These are phyloP conservation scores for Prosopis cineraria DNA, from an alignment of 306 rosid genomes.

Conservation along the genomic window DNA sequence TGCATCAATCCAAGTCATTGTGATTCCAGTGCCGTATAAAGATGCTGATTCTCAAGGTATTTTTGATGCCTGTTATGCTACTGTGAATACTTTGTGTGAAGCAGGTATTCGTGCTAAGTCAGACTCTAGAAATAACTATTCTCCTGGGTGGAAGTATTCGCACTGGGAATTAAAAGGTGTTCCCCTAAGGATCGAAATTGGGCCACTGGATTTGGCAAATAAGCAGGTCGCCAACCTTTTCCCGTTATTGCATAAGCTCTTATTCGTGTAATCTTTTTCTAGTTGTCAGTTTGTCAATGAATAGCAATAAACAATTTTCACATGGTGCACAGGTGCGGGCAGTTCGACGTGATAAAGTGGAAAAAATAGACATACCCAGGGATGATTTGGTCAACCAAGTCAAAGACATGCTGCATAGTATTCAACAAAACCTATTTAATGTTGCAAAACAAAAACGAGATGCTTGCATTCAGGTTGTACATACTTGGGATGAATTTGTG, in stretches of 20 bases:
- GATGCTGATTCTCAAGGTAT: conserved; percentile 82
- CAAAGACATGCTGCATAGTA: conserved; percentile 40
- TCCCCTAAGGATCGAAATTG: conserved; percentile 94
- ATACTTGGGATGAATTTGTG: conserved; percentile 66
- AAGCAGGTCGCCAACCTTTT: conserved; percentile 57
- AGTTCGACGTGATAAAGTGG: conserved; percentile 61
- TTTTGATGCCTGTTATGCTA: conserved; percentile 65
- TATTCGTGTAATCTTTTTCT: conserved; percentile 17
- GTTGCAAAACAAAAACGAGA: conserved; percentile 54
- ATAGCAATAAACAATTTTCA: background rate
- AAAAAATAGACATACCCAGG: conserved; percentile 35
- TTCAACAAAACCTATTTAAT: conserved; percentile 59
- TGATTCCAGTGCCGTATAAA: conserved; percentile 91
- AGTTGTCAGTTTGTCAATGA: conserved; percentile 5
- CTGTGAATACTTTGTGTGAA: conserved; percentile 62
- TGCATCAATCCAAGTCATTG: conserved; percentile 87
- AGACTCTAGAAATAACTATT: conserved; percentile 82
- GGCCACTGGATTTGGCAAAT: conserved; percentile 87
- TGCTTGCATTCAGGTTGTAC: conserved; percentile 45
- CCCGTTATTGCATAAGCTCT: background rate
- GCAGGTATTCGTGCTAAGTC: conserved; percentile 89
- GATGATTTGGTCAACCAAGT: conserved; percentile 52
- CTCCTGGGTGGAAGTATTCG: conserved; percentile 99
- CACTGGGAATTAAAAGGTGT: conserved; percentile 99
- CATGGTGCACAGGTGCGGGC: conserved; percentile 48